Base-by-base conservation (phyloP, 2,329 filamentous ascomycete genomes). In the Pyrenochaeta sp. region DNA sequence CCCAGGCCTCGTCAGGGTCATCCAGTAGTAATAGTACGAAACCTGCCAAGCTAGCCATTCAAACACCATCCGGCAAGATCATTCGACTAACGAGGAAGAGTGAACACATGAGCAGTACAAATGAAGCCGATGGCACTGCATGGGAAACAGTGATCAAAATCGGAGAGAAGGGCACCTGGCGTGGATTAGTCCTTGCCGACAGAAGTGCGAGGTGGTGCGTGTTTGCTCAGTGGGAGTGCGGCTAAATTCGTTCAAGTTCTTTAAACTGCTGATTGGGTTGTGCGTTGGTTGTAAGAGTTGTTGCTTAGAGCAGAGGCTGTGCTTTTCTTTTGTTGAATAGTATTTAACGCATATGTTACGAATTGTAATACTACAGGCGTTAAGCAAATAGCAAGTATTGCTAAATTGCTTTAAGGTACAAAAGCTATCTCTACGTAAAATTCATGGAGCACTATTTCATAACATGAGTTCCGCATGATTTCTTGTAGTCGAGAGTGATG, bases 61-160 rank as follows among this genome's bases (percentile, higher is more conserved):
- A 99, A 77, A 92, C 90, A 5, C 95, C 95, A 0, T 90, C 89
- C 27, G 95, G 96, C 56, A 98, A 98, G 79, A 98, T 99, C 64
- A 85, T 98, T 54, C 83, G 95, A 47, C 81, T 96, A 69, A 92
- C 92, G 81, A 83, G 90, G 64, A 94, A 94, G 79, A 90, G 87
- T 66, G 89, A 92, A 60, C 82, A 84, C 67, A 84, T 82, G 69
- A 82, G 79, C 56, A 72, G 60, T 52, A 71, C 58, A 39, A 81
- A 82, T 2, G 88, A 89, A 47, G 87, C 86, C 35, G 87, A 92
- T 61, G 90, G 90, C 15, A 90, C 87, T 35, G 87, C 86, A 4
- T 96, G 91, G 91, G 91, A 95, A 79, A 95, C 91, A 6, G 92
- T 94, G 43, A 93, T 96, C 78, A 96, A 96, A 78, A 92, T 91